Percentiles rank a stretch among this genome's conserved stretches.
Conservation (phyloP, 2,329 filamentous ascomycete genomes). For the Neonectria ditissima region DNA sequence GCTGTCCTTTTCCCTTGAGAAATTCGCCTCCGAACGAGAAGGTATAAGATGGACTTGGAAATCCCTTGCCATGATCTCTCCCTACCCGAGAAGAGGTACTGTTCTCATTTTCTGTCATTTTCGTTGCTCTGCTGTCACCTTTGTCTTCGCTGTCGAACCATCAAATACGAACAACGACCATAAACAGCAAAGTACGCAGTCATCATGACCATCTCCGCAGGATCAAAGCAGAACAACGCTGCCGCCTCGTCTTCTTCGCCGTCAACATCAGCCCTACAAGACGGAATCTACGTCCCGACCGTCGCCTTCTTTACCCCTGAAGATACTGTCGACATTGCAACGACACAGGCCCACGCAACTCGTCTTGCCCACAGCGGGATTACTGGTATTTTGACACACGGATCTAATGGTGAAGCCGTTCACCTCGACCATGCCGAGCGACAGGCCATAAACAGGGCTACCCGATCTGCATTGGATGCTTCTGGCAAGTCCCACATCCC, state of each 20-base stretch:
- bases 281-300: constrained; percentile 71
- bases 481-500: constrained; percentile 67
- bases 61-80: neutral
- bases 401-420: constrained; percentile 80
- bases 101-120: neutral
- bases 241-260: neutral
- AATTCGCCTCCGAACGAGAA: neutral
- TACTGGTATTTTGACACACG: constrained; percentile 75
- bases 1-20: neutral
- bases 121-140: neutral
- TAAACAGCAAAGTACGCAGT: neutral
- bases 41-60: constrained; percentile 9
- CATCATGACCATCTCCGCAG: constrained; percentile 25
- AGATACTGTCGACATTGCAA: constrained; percentile 66
- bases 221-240: constrained; percentile 12
- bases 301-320: constrained; percentile 70
- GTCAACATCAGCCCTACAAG: neutral
- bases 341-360: constrained; percentile 64
- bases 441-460: constrained; percentile 69
- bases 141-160: neutral
- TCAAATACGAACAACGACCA: neutral
- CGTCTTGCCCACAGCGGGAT: constrained; percentile 73
- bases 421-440: constrained; percentile 76
- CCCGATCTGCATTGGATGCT: constrained; percentile 69
- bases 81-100: too few relatives aligned